A percentile compares a stretch with the other conserved stretches of the same genome.
Evolutionary conservation across 129 eudicot species (phyloP).

Genomic region (Oenanthe sinensis): DNA sequence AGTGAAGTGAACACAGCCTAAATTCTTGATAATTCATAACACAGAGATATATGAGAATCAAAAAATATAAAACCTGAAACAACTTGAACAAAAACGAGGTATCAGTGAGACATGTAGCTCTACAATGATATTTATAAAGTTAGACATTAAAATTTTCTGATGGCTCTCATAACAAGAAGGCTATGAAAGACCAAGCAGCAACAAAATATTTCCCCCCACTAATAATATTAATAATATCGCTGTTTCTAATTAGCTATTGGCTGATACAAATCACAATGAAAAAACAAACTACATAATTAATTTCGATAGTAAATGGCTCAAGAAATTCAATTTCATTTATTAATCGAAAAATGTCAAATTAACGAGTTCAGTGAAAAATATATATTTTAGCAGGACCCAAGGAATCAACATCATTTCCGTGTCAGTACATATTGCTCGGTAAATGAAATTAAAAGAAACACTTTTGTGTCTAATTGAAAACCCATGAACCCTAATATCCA

Average conservation of each 20-base stretch:
- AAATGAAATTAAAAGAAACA: not conserved
- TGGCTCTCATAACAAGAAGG: not conserved
- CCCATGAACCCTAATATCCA: not conserved
- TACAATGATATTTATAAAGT: not conserved
- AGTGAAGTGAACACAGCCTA: too few species aligned
- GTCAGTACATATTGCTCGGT: not conserved
- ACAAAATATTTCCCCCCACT: not conserved
- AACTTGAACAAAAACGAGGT: not conserved
- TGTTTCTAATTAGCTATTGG: not conserved
- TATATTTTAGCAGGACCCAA: not conserved
- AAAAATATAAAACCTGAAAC: not conserved
- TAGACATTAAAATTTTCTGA: not conserved
- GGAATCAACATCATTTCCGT: not conserved
- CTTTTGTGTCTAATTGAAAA: too few species aligned
- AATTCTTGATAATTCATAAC: not conserved
- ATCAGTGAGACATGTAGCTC: not conserved
- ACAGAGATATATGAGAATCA: not conserved
- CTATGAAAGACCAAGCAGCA: not conserved
- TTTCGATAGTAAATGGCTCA: not conserved
- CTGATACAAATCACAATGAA: not conserved
- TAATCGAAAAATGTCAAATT: not conserved
- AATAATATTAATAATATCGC: not conserved
- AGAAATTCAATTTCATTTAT: not conserved
- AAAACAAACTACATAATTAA: not conserved
- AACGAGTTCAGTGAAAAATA: not conserved